Conservation (phyloP, 2,329 filamentous ascomycete genomes). For the Nigrospora sphaerica region DNA sequence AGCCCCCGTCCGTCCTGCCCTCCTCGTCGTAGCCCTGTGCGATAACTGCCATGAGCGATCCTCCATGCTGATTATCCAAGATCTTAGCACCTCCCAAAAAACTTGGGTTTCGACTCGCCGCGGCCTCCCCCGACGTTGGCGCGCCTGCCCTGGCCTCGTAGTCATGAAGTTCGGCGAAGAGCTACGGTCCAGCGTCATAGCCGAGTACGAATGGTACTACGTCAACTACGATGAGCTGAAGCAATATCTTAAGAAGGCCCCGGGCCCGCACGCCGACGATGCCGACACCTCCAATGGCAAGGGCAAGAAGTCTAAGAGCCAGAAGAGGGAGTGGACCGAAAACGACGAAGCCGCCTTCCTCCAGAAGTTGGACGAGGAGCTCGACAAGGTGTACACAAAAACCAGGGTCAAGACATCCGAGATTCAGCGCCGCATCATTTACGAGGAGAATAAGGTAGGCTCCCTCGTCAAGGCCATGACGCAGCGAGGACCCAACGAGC, state of each 20-base stretch:
- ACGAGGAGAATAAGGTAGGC: slow-evolving; percentile 76
- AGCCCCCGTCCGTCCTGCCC: too few species aligned
- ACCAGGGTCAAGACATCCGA: slow-evolving; percentile 96
- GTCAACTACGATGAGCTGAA: slow-evolving; percentile 97
- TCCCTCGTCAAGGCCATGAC: slow-evolving; percentile 59
- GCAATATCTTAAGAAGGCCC: slow-evolving; percentile 70
- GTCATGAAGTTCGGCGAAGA: slow-evolving; percentile 91
- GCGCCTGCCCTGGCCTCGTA: slow-evolving; percentile 41
- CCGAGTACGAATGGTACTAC: slow-evolving; percentile 97
- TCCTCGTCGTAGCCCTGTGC: too few species aligned
- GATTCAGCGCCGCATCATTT: slow-evolving; percentile 87
- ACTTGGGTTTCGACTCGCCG: slow-evolving; percentile 12
- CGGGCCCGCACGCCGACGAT: slow-evolving; percentile 32
- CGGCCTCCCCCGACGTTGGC: slow-evolving; percentile 9
- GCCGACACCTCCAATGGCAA: slow-evolving; percentile 20
- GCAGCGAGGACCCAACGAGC: slow-evolving; percentile 48
- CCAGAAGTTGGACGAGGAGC: slow-evolving; percentile 75
- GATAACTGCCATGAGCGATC: not conserved
- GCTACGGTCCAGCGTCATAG: slow-evolving; percentile 89
- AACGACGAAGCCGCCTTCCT: slow-evolving; percentile 90
- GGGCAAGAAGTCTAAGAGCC: slow-evolving; percentile 30
- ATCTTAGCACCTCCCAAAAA: slow-evolving; percentile 11
- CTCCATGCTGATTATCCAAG: slow-evolving; percentile 44
- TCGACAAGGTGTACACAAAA: slow-evolving; percentile 97
- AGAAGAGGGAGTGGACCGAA: slow-evolving; percentile 70